Percentiles rank a stretch among this genome's conserved stretches.
These are phyloP conservation scores for Brassica carinata DNA, from an alignment of 345 rosid species.

Conservation along the genomic window DNA sequence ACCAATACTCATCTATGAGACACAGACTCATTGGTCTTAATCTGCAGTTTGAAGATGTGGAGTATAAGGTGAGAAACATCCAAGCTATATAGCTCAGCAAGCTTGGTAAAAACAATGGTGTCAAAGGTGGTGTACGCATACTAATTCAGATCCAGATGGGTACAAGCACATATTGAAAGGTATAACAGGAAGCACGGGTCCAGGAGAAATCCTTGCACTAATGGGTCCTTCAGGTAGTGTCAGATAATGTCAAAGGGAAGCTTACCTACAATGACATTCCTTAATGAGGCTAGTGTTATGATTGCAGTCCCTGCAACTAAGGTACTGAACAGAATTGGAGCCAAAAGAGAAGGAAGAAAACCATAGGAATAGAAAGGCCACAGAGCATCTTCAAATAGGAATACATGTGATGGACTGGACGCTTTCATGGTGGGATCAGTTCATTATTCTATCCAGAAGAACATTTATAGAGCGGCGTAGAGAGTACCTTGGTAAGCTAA, in stretches of 20 bases:
- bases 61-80: conserved; percentile 61
- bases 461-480: conserved; percentile 75
- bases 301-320: conserved; percentile 70
- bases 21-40: conserved; percentile 10
- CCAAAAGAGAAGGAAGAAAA: conserved; percentile 77
- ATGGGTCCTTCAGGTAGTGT: conserved; percentile 99
- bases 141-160: conserved; percentile 55
- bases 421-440: conserved; percentile 84
- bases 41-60: conserved; percentile 87
- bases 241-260: conserved; percentile 66
- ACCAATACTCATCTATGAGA: background rate
- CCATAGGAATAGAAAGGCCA: conserved; percentile 47
- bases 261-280: conserved; percentile 81
- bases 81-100: conserved; percentile 40
- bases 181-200: conserved; percentile 81
- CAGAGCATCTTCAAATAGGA: conserved; percentile 68
- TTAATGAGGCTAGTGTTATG: conserved; percentile 29
- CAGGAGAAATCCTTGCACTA: conserved; percentile 84
- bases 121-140: conserved; percentile 61
- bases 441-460: conserved; percentile 62
- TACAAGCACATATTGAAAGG: conserved; percentile 82
- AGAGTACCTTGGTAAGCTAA: conserved; percentile 81
- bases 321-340: conserved; percentile 68
- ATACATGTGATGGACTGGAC: conserved; percentile 94
- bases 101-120: conserved; percentile 65